Percentiles rank a stretch among this genome's conserved stretches.
These are phyloP conservation scores for Lyophyllum shimeji DNA, from an alignment of 768 basidiomycete species.

Conservation along the genomic window DNA sequence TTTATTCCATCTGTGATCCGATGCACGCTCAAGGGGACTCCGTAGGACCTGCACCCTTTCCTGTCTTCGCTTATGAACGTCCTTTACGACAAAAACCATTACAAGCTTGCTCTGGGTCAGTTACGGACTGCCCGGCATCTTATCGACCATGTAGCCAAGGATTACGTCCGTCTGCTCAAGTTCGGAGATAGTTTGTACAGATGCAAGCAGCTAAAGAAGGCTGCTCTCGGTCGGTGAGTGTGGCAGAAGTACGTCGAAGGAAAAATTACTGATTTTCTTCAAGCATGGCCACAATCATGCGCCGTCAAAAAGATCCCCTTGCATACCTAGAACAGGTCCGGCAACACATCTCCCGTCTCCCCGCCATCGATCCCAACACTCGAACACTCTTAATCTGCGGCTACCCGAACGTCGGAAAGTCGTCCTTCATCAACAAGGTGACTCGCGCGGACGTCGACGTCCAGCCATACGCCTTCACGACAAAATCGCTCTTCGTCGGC, in stretches of 20 bases:
- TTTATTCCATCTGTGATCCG: conserved; percentile 1
- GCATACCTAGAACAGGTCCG: conserved; percentile 99
- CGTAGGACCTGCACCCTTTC: conserved; percentile 91
- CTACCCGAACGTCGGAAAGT: conserved; percentile 99
- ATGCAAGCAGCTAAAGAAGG: conserved; percentile 97
- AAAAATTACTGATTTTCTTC: neutral
- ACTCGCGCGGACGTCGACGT: conserved; percentile 99
- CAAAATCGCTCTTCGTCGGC: conserved; percentile 97
- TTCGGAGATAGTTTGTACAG: conserved; percentile 98
- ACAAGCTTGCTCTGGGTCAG: conserved; percentile 97
- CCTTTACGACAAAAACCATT: conserved; percentile 99
- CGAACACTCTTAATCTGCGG: conserved; percentile 97
- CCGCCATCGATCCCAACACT: conserved; percentile 97
- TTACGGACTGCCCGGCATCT: conserved; percentile 94
- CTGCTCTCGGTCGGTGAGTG: conserved; percentile 91
- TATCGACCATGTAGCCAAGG: conserved; percentile 96
- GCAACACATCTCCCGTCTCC: conserved; percentile 98
- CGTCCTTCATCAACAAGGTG: conserved; percentile 99
- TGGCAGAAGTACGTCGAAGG: neutral
- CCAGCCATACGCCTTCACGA: conserved; percentile 99
- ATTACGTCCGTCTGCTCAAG: conserved; percentile 94
- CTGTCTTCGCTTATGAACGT: conserved; percentile 95
- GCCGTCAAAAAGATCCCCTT: conserved; percentile 95
- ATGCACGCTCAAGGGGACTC: conserved; percentile 24
- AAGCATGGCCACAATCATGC: conserved; percentile 99